Evolutionary conservation across 2,329 filamentous ascomycete genomes (phyloP).

Genomic region (Colletotrichum paranaense): DNA sequence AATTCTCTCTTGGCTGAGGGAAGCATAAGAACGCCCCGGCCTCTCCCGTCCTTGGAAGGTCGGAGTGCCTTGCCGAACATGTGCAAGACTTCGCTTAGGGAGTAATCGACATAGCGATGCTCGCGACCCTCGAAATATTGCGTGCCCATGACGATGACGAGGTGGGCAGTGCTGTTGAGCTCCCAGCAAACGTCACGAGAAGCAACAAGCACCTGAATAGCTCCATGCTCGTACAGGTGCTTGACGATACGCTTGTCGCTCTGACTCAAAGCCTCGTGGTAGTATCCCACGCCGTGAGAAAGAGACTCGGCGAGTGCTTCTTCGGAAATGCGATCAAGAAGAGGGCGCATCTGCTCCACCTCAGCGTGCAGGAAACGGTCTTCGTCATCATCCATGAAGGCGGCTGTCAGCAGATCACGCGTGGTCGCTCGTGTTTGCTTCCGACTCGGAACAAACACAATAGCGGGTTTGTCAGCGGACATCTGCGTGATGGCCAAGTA

Average conservation of each 20-base stretch:
- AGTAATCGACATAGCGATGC: slow-evolving; percentile 97
- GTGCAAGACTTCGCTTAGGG: slow-evolving; percentile 91
- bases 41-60: slow-evolving; percentile 80
- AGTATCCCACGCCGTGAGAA: slow-evolving; percentile 95
- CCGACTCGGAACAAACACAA: slow-evolving; percentile 91
- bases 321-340: slow-evolving; percentile 87
- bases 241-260: slow-evolving; percentile 95
- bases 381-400: slow-evolving; percentile 88
- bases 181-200: slow-evolving; percentile 96
- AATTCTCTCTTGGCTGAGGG: slow-evolving; percentile 95
- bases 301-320: slow-evolving; percentile 88
- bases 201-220: slow-evolving; percentile 83
- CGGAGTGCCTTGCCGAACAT: slow-evolving; percentile 97
- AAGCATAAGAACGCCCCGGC: slow-evolving; percentile 95
- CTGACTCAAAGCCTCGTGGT: slow-evolving; percentile 89
- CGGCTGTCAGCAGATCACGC: slow-evolving; percentile 87
- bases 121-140: slow-evolving; percentile 97
- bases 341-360: slow-evolving; percentile 81
- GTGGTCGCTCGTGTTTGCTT: slow-evolving; percentile 93
- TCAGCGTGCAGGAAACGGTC: slow-evolving; percentile 93
- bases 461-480: slow-evolving; percentile 87
- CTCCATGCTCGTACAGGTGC: slow-evolving; percentile 89
- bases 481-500: slow-evolving; percentile 90
- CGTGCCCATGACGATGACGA: slow-evolving; percentile 97
- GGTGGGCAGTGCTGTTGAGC: slow-evolving; percentile 85